Percentiles rank a stretch among this genome's conserved stretches.
phyloP scores from a whole-genome alignment of 495 filamentous ascomycete species.

The Tuber borchii region DNA sequence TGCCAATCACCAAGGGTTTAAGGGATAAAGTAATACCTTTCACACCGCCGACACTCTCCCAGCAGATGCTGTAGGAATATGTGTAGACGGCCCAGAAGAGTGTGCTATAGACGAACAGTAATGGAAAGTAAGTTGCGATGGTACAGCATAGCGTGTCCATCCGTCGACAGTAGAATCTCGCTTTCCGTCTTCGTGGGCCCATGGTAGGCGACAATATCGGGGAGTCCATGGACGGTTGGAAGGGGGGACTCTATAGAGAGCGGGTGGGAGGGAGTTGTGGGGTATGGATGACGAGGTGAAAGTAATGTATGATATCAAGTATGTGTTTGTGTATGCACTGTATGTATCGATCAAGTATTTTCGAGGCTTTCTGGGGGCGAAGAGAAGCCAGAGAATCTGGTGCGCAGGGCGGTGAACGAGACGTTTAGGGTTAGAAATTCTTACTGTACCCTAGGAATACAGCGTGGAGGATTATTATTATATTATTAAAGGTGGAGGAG shows the following conservation, averaged over 20 bases:
- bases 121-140: conserved; percentile 74
- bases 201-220: conserved; percentile 27
- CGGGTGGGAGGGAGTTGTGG: too few species aligned
- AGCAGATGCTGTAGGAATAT: conserved; percentile 65
- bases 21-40: conserved; percentile 54
- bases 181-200: conserved; percentile 17
- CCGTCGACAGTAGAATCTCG: conserved; percentile 35
- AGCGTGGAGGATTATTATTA: neutral
- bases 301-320: neutral
- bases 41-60: conserved; percentile 53
- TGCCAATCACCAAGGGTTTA: conserved; percentile 4
- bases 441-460: neutral
- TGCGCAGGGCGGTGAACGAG: neutral
- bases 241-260: too few species aligned
- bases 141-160: conserved; percentile 57
- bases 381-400: too few species aligned
- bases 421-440: neutral
- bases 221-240: conserved; percentile 28
- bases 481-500: neutral
- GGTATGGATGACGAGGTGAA: too few species aligned
- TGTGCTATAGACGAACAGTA: conserved; percentile 79
- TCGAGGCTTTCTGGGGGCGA: neutral
- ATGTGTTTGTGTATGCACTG: neutral
- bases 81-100: conserved; percentile 90
- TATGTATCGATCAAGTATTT: neutral